These are phyloP conservation scores for Tuber umbilicatum DNA, from an alignment of 495 filamentous ascomycete species.

Conservation along the genomic window DNA sequence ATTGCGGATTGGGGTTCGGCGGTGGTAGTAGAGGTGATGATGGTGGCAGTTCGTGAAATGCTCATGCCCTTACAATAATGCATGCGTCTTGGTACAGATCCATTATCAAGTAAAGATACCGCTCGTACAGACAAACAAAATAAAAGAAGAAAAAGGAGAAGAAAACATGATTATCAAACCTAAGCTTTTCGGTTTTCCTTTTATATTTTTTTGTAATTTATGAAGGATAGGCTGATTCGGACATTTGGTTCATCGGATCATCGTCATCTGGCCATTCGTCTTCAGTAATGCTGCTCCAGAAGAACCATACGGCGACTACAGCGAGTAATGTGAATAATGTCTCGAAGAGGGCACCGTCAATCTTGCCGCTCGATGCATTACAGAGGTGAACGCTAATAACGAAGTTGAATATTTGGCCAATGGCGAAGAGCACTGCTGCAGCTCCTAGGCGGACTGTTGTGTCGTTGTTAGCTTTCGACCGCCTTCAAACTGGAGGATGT, in stretches of 20 bases:
- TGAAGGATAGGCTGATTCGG: slow-evolving; percentile 28
- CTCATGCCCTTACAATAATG: neutral
- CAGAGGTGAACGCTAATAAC: slow-evolving; percentile 88
- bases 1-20: neutral
- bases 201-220: slow-evolving; percentile 8
- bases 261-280: slow-evolving; percentile 76
- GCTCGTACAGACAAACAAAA: neutral
- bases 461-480: slow-evolving; percentile 13
- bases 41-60: neutral
- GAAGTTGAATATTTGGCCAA: slow-evolving; percentile 93
- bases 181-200: neutral
- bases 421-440: slow-evolving; percentile 74
- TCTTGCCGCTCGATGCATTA: slow-evolving; percentile 68
- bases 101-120: neutral
- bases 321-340: slow-evolving; percentile 83
- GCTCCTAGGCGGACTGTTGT: slow-evolving; percentile 62
- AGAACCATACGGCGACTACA: slow-evolving; percentile 78
- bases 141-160: slow-evolving; percentile 39
- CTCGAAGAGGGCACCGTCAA: slow-evolving; percentile 89
- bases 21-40: neutral
- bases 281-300: slow-evolving; percentile 99
- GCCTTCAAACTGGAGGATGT: neutral
- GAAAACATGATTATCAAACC: slow-evolving; percentile 20
- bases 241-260: slow-evolving; percentile 34
- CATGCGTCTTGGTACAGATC: neutral